Percentiles rank a stretch among this genome's conserved stretches.
Conservation (phyloP, 257 asterid genomes). For the Phtheirospermum japonicum region DNA sequence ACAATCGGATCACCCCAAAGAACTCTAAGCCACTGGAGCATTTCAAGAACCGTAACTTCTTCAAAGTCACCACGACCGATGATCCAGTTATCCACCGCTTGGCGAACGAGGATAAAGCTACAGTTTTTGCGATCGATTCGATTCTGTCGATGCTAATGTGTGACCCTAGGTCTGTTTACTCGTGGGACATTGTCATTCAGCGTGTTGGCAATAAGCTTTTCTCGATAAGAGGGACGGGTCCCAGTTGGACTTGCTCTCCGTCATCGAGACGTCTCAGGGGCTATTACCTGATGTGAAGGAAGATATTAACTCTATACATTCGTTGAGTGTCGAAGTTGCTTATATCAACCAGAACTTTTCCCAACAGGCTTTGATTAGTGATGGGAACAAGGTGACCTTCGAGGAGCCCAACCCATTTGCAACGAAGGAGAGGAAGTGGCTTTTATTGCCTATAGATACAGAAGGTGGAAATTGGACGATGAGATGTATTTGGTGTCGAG, state of each 20-base stretch:
- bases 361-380: conserved; percentile 87
- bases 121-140: conserved; percentile 84
- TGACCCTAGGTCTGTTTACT: conserved; percentile 86
- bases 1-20: conserved; percentile 80
- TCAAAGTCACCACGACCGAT: conserved; percentile 88
- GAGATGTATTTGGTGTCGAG: conserved; percentile 76
- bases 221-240: conserved; percentile 95
- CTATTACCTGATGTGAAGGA: conserved; percentile 93
- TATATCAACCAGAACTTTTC: conserved; percentile 92
- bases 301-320: conserved; percentile 82
- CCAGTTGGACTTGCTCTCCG: conserved; percentile 83
- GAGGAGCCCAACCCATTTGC: conserved; percentile 98
- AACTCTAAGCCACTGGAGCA: conserved; percentile 71
- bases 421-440: conserved; percentile 97
- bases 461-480: conserved; percentile 92
- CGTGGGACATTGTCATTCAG: conserved; percentile 94
- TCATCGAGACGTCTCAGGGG: conserved; percentile 92
- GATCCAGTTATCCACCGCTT: conserved; percentile 92
- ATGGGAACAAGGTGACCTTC: conserved; percentile 70
- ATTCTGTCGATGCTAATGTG: conserved; percentile 88
- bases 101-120: conserved; percentile 96
- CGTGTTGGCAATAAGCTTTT: conserved; percentile 92
- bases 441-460: conserved; percentile 83
- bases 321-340: conserved; percentile 90
- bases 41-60: conserved; percentile 86